Evolutionary conservation across 139 green algal genomes (phyloP), one percentile per base, ranked within the genome.

Genomic region (Tetratostichococcus sp.): DNA sequence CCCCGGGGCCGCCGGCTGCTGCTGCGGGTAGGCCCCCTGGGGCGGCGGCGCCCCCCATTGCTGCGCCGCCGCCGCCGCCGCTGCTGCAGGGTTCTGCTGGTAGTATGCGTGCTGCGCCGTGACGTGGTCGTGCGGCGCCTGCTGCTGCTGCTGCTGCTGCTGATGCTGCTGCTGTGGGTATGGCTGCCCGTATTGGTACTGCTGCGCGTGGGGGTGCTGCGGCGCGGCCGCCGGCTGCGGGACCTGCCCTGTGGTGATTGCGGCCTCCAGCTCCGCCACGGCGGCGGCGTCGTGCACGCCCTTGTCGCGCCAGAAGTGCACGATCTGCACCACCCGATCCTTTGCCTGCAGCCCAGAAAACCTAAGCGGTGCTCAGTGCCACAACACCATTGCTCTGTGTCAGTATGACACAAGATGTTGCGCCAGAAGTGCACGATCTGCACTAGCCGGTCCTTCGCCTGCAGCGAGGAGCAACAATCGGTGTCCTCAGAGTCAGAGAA

Each of bases 281-380:
- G 75, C 43, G 35, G 69, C 69, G 33, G 28, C 65, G 42, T 75
- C 71, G 43, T 70, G 77, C 76, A 81, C 70, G 34, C 71, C 71
- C 21, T 72, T 65, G 21, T 73, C 62, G 1, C 30, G 33, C 76
- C 76, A 81, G 30, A 77, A 77, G 31, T 43, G 23, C 1, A 80
- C 22, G 8, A 80, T 76, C 21, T 57, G 58, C 28, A 32, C 26
- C 30, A 80, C 30, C 28, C 70, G 71, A 32, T 72, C 50, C 14
- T 57, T 28, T 17, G 73, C 76, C 76, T 80, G 70, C 70, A n/a
- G n/a, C n/a, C n/a, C n/a, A n/a, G n/a, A n/a, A 57, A 50, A 14
- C 39, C 8, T 14, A 50, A 50, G 39, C 39, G 14, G 8, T 22
- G 39, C 39, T 50, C n/a, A n/a, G n/a, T n/a, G n/a, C n/a, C n/a